A percentile compares a stretch with the other conserved stretches of the same genome.
These are phyloP conservation scores for Inonotus obliquus DNA, from an alignment of 1,284 basidiomycete species.

Conservation along the genomic window DNA sequence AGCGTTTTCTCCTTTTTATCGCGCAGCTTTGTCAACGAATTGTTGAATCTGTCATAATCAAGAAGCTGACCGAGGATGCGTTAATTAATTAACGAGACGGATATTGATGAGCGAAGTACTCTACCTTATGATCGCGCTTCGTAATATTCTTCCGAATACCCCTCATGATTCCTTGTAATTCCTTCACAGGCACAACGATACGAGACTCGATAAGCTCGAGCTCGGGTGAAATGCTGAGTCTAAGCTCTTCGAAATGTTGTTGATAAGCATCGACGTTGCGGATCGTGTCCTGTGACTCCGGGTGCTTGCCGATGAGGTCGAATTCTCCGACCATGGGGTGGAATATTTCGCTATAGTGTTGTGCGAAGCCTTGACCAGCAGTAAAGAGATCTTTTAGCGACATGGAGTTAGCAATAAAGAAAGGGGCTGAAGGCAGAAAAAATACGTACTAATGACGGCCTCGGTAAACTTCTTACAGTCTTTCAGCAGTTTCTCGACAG, in stretches of 20 bases:
- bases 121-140: conserved; percentile 94
- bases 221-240: conserved; percentile 79
- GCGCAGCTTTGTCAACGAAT: conserved; percentile 88
- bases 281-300: conserved; percentile 76
- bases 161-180: conserved; percentile 85
- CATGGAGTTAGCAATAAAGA: conserved; percentile 1
- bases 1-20: conserved; percentile 97
- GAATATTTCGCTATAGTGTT: conserved; percentile 76
- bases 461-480: conserved; percentile 89
- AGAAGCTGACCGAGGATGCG: conserved; percentile 49
- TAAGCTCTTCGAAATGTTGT: conserved; percentile 79
- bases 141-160: conserved; percentile 89
- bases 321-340: conserved; percentile 81
- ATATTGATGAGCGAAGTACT: conserved; percentile 17
- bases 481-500: conserved; percentile 87
- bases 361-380: conserved; percentile 71
- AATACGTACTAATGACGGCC: conserved; percentile 62
- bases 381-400: conserved; percentile 65
- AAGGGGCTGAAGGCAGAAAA: neutral
- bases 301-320: conserved; percentile 75
- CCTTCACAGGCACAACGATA: conserved; percentile 83
- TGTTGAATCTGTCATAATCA: conserved; percentile 97
- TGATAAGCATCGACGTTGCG: conserved; percentile 72
- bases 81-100: conserved; percentile 3
- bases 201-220: conserved; percentile 92